Conservation (phyloP, 2,329 filamentous ascomycete genomes). For the Colletotrichum sojae region DNA sequence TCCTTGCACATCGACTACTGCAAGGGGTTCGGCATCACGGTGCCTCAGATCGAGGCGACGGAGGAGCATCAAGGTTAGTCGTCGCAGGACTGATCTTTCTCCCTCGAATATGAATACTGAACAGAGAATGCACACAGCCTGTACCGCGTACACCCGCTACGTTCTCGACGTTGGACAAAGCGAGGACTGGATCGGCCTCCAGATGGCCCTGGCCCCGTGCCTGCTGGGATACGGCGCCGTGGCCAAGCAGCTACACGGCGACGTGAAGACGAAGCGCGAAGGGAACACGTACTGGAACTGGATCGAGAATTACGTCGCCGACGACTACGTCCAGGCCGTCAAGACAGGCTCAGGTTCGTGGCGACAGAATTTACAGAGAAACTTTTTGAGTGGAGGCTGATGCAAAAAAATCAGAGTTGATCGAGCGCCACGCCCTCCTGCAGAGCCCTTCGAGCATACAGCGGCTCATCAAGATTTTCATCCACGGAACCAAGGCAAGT, state of each 20-base stretch:
- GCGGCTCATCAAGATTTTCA: constrained; percentile 86
- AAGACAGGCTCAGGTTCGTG: constrained; percentile 76
- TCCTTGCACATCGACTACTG: constrained; percentile 88
- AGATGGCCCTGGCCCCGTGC: constrained; percentile 88
- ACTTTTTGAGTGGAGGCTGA: not conserved
- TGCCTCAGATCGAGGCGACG: constrained; percentile 78
- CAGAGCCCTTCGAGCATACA: constrained; percentile 84
- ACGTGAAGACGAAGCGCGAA: constrained; percentile 71
- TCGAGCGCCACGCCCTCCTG: constrained; percentile 81
- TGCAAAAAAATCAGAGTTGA: constrained; percentile 69
- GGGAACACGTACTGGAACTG: constrained; percentile 88
- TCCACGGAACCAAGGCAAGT: constrained; percentile 85
- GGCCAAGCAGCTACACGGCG: constrained; percentile 77
- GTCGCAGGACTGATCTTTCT: too few relatives aligned
- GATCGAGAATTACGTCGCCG: constrained; percentile 90
- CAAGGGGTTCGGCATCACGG: constrained; percentile 81
- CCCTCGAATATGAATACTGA: constrained; percentile 12
- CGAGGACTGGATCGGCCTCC: constrained; percentile 89
- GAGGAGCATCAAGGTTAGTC: constrained; percentile 80
- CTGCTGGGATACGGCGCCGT: constrained; percentile 90
- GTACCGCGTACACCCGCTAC: constrained; percentile 86
- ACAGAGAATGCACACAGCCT: constrained; percentile 62
- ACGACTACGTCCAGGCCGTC: constrained; percentile 83
- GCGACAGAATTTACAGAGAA: not conserved
- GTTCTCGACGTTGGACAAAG: constrained; percentile 90